A percentile compares a stretch with the other conserved stretches of the same genome.
These are phyloP conservation scores for Viola pubescens DNA, from an alignment of 441 rosid genomes.

Conservation along the genomic window DNA sequence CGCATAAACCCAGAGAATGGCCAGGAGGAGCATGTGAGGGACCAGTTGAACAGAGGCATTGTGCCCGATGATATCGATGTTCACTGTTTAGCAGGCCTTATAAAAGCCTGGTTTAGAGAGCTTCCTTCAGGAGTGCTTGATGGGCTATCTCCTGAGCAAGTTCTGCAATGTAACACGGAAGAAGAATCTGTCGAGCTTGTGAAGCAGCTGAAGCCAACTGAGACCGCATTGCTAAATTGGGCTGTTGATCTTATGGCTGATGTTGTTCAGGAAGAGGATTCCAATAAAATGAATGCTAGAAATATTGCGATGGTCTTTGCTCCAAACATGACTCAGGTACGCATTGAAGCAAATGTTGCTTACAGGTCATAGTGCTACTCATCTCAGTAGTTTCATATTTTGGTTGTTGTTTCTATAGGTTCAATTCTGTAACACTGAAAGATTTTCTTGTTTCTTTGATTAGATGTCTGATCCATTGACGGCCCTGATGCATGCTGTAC, in stretches of 20 bases:
- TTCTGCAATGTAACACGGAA: slow-evolving; percentile 77
- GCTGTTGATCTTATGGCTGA: slow-evolving; percentile 88
- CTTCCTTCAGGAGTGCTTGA: slow-evolving; percentile 76
- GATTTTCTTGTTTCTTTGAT: slow-evolving; percentile 4
- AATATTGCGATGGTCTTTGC: slow-evolving; percentile 92
- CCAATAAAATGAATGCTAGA: slow-evolving; percentile 81
- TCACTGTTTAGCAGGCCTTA: slow-evolving; percentile 81
- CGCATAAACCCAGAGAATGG: slow-evolving; percentile 77
- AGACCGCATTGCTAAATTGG: slow-evolving; percentile 71
- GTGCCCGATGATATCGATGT: slow-evolving; percentile 61
- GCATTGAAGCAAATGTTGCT: background rate
- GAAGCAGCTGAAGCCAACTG: slow-evolving; percentile 59
- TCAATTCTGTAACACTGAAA: slow-evolving; percentile 3
- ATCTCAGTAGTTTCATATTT: background rate
- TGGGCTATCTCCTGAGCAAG: slow-evolving; percentile 69
- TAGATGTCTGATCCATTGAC: slow-evolving; percentile 88
- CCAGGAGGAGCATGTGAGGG: slow-evolving; percentile 71
- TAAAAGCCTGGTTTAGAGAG: slow-evolving; percentile 92
- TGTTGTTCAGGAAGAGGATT: slow-evolving; percentile 63
- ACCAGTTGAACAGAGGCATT: slow-evolving; percentile 65
- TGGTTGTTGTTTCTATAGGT: background rate
- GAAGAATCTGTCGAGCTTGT: slow-evolving; percentile 66
- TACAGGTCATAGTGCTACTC: background rate
- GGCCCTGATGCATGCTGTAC: slow-evolving; percentile 80
- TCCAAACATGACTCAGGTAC: slow-evolving; percentile 88